Conservation (phyloP, 1,284 basidiomycete species). For the Ustilago bromivora region DNA sequence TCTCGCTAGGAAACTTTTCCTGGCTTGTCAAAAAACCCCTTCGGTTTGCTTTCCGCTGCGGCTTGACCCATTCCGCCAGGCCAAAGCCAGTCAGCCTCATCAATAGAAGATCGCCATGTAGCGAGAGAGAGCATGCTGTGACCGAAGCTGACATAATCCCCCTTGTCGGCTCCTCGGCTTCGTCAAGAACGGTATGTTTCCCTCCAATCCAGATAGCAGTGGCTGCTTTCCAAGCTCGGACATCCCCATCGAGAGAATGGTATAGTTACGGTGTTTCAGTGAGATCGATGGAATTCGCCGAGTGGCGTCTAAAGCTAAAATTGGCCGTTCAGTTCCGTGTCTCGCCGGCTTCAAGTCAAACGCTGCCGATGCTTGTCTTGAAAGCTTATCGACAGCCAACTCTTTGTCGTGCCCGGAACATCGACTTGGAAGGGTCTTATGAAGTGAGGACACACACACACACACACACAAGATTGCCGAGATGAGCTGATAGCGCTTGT, state of each 20-base stretch:
- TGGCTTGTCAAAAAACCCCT: neutral
- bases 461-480: neutral
- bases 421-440: neutral
- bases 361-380: neutral
- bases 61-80: neutral
- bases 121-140: neutral
- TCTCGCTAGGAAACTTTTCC: conserved; percentile 24
- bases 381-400: neutral
- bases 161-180: too few species aligned
- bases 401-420: neutral
- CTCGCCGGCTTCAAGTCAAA: neutral
- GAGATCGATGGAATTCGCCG: neutral
- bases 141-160: too few species aligned
- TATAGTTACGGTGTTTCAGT: neutral
- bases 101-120: neutral
- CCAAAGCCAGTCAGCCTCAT: conserved; percentile 4
- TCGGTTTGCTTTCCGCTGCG: neutral
- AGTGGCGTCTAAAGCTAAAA: neutral
- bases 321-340: neutral
- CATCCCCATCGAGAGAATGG: neutral
- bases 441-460: neutral
- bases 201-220: neutral
- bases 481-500: neutral
- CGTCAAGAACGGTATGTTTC: too few species aligned
- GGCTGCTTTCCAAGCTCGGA: neutral